Conservation (phyloP, 768 basidiomycete genomes). For the Trichaptum fuscoviolaceum region DNA sequence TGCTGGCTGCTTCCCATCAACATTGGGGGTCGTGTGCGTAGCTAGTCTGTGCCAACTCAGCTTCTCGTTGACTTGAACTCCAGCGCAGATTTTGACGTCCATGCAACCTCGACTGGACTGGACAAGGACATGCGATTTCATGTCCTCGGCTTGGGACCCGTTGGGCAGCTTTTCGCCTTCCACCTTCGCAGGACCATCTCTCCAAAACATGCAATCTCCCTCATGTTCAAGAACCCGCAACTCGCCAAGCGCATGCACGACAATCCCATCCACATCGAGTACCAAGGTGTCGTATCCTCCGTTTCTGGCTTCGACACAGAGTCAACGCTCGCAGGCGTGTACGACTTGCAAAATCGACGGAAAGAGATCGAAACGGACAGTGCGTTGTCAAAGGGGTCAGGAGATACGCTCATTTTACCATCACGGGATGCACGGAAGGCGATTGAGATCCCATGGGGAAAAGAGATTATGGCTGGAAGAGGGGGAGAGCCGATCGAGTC, state of each 20-base stretch:
- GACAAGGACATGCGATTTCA: conserved; percentile 57
- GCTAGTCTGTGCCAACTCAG: conserved; percentile 5
- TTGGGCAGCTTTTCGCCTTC: conserved; percentile 78
- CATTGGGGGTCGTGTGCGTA: conserved; percentile 1
- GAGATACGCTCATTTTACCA: conserved; percentile 6
- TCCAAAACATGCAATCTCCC: conserved; percentile 47
- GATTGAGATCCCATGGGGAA: background rate
- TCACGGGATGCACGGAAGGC: conserved; percentile 1
- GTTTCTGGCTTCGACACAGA: conserved; percentile 46
- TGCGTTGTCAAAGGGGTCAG: conserved; percentile 10
- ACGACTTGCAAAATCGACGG: conserved; percentile 2
- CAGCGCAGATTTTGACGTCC: conserved; percentile 2
- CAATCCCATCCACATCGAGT: conserved; percentile 41
- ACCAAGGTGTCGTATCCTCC: conserved; percentile 38
- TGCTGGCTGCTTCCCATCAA: background rate
- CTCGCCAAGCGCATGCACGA: conserved; percentile 31
- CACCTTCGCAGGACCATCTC: conserved; percentile 65
- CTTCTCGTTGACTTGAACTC: conserved; percentile 5
- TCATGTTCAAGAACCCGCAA: conserved; percentile 57
- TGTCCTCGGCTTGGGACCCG: conserved; percentile 74
- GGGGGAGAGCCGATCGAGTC: conserved; percentile 49
- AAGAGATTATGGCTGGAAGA: background rate
- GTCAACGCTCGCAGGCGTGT: conserved; percentile 10
- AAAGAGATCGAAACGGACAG: conserved; percentile 7
- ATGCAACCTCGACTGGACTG: conserved; percentile 5